A percentile compares a stretch with the other conserved stretches of the same genome.
These are phyloP conservation scores for Hypoxylon rickii DNA, from an alignment of 495 filamentous ascomycete genomes.

Conservation along the genomic window DNA sequence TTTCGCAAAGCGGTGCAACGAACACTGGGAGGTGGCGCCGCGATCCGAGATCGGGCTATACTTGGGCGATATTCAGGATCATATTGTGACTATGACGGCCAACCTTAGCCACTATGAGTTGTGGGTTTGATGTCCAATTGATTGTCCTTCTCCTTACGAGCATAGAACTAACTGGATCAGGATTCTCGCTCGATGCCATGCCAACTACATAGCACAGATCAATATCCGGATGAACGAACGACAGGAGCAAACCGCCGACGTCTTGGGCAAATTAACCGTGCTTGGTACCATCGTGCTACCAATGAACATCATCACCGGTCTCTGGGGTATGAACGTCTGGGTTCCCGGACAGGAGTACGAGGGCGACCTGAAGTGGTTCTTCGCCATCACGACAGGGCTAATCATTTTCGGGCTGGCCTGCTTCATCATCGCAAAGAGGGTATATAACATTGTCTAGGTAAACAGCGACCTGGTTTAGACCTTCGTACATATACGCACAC, in stretches of 20 bases:
- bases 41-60: conserved; percentile 94
- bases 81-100: conserved; percentile 96
- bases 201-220: conserved; percentile 89
- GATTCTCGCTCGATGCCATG: conserved; percentile 88
- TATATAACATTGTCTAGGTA: conserved; percentile 57
- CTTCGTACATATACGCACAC: neutral
- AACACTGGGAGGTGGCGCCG: conserved; percentile 96
- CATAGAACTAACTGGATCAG: conserved; percentile 50
- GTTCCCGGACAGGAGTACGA: conserved; percentile 82
- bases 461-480: neutral
- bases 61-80: conserved; percentile 96
- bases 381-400: conserved; percentile 72
- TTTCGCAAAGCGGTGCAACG: conserved; percentile 98
- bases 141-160: neutral
- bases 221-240: conserved; percentile 98
- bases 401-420: conserved; percentile 76
- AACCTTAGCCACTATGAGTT: conserved; percentile 96
- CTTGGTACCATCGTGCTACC: conserved; percentile 95
- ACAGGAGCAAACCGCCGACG: conserved; percentile 92
- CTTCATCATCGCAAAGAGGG: conserved; percentile 80
- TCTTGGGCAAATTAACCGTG: conserved; percentile 92
- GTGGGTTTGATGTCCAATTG: conserved; percentile 61
- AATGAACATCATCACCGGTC: conserved; percentile 97
- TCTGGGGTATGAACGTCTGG: conserved; percentile 99
- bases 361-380: conserved; percentile 61